These are phyloP conservation scores for Scytalidium lignicola DNA, from an alignment of 2,329 filamentous ascomycete species.

Conservation along the genomic window DNA sequence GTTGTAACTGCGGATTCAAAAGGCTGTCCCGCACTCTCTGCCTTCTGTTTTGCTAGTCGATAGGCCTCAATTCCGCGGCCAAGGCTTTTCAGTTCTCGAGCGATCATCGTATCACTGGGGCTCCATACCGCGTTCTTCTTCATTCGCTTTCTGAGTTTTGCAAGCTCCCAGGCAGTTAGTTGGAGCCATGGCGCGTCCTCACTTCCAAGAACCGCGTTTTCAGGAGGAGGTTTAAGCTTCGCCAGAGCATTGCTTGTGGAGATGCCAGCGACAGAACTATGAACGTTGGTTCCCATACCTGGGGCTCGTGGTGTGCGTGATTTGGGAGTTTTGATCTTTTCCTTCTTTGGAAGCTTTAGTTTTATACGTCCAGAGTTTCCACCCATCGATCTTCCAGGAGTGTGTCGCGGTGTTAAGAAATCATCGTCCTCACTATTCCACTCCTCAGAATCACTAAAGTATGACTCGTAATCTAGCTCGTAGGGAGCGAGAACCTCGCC, in stretches of 20 bases:
- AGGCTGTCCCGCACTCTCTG: slow-evolving; percentile 58
- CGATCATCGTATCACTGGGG: slow-evolving; percentile 81
- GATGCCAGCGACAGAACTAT: slow-evolving; percentile 29
- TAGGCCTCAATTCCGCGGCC: slow-evolving; percentile 63
- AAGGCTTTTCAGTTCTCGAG: slow-evolving; percentile 67
- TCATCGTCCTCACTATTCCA: slow-evolving; percentile 29
- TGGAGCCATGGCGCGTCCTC: slow-evolving; percentile 60
- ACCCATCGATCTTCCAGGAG: slow-evolving; percentile 14
- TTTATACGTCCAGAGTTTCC: slow-evolving; percentile 19
- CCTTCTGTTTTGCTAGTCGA: slow-evolving; percentile 56
- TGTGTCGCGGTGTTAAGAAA: slow-evolving; percentile 16
- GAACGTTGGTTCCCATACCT: slow-evolving; percentile 28
- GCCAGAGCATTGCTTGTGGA: slow-evolving; percentile 31
- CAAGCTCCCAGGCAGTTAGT: slow-evolving; percentile 59
- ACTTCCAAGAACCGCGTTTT: slow-evolving; percentile 54
- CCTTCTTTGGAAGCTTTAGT: slow-evolving; percentile 21
- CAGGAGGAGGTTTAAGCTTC: slow-evolving; percentile 50
- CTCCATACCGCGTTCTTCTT: slow-evolving; percentile 88
- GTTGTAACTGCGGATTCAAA: slow-evolving; percentile 42
- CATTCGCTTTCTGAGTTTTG: slow-evolving; percentile 74
- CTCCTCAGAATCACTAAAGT: slow-evolving; percentile 30
- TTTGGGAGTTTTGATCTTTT: slow-evolving; percentile 16
- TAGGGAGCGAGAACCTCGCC: slow-evolving; percentile 63
- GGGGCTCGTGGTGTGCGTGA: slow-evolving; percentile 21
- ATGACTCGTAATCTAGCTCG: slow-evolving; percentile 57